Evolutionary conservation across 768 basidiomycete species (phyloP).

Genomic region (Wakefieldia striispora): DNA sequence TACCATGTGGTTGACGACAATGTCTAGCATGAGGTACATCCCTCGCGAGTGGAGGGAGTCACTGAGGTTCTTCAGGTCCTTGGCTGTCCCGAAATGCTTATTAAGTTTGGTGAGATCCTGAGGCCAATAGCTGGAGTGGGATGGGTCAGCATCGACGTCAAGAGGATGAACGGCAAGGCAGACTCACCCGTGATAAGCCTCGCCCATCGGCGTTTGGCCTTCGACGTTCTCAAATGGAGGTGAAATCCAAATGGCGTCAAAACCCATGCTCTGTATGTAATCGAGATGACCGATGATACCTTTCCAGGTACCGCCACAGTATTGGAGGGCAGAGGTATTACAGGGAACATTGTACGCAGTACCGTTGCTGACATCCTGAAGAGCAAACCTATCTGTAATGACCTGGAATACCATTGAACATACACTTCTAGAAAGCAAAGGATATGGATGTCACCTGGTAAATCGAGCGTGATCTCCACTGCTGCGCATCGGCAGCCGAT

Average conservation of each 20-base stretch:
- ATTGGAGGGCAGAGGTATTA: conserved; percentile 44
- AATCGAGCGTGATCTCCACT: conserved; percentile 53
- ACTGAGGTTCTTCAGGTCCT: conserved; percentile 50
- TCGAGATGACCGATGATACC: conserved; percentile 54
- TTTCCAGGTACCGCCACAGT: conserved; percentile 59
- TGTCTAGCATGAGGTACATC: conserved; percentile 63
- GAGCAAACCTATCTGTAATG: conserved; percentile 62
- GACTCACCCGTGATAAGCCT: conserved; percentile 55
- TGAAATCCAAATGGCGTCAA: conserved; percentile 59
- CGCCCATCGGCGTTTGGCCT: conserved; percentile 46
- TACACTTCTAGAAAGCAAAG: not conserved
- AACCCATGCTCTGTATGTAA: conserved; percentile 63
- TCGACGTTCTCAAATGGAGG: conserved; percentile 52
- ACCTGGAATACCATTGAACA: conserved; percentile 29
- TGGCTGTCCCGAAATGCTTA: conserved; percentile 48
- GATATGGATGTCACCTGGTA: conserved; percentile 42
- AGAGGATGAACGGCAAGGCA: not conserved
- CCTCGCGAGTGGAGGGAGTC: conserved; percentile 46
- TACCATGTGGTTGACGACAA: conserved; percentile 64
- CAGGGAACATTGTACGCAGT: conserved; percentile 37
- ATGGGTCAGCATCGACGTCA: not conserved
- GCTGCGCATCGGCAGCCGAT: conserved; percentile 40
- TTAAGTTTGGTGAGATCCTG: conserved; percentile 48
- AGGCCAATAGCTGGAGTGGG: conserved; percentile 48
- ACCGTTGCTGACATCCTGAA: conserved; percentile 34